These are phyloP conservation scores for Circinella umbellata DNA, from an alignment of 371 early-diverging fungal genomes.

Conservation along the genomic window DNA sequence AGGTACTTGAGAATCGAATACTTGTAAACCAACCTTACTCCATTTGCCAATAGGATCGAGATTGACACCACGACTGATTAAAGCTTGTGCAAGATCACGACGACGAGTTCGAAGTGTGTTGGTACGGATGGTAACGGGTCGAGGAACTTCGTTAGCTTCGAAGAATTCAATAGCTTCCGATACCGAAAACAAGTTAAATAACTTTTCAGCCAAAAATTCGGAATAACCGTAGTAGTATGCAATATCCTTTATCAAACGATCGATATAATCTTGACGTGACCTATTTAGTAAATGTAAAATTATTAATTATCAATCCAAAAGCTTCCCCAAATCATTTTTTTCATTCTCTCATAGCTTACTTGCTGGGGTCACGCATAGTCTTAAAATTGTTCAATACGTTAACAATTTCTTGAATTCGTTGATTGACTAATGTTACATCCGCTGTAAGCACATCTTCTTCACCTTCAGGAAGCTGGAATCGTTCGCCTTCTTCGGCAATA, in stretches of 20 bases:
- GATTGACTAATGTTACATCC: slow-evolving; percentile 70
- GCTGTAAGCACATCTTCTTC: slow-evolving; percentile 73
- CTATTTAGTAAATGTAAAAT: slow-evolving; percentile 15
- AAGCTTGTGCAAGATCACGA: slow-evolving; percentile 93
- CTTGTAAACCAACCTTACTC: slow-evolving; percentile 90
- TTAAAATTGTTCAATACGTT: slow-evolving; percentile 88
- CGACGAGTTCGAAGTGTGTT: slow-evolving; percentile 97
- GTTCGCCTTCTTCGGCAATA: slow-evolving; percentile 71
- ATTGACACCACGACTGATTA: slow-evolving; percentile 97
- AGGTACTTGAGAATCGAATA: slow-evolving; percentile 92
- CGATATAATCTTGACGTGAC: slow-evolving; percentile 84
- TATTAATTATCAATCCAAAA: too few species aligned
- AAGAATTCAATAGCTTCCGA: slow-evolving; percentile 97
- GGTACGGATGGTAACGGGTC: slow-evolving; percentile 97
- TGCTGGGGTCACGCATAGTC: slow-evolving; percentile 75
- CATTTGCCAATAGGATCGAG: slow-evolving; percentile 97
- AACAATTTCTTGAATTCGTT: slow-evolving; percentile 90
- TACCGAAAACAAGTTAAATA: slow-evolving; percentile 90
- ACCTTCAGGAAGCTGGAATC: slow-evolving; percentile 72
- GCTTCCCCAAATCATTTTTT: too few species aligned
- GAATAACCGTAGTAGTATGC: slow-evolving; percentile 95
- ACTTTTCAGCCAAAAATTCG: slow-evolving; percentile 91
- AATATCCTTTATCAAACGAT: slow-evolving; percentile 88
- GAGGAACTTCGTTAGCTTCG: slow-evolving; percentile 97
- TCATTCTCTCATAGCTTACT: slow-evolving; percentile 31